Percentiles rank a stretch among this genome's conserved stretches.
Evolutionary conservation across 805 yeast genomes (phyloP).

Genomic region (Nakazawaea anatomiae): DNA sequence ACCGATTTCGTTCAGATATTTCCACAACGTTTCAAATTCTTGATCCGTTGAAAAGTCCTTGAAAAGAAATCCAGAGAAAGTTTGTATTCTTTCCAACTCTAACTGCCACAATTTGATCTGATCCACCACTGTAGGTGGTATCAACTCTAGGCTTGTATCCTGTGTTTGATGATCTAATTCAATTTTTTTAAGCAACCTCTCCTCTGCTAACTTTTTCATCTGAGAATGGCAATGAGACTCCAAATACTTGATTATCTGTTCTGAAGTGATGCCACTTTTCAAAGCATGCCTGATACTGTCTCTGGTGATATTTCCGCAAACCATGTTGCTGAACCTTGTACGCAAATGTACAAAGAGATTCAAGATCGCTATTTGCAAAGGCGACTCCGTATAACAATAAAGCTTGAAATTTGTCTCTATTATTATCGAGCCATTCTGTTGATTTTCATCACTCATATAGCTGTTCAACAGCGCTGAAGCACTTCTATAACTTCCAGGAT

Average conservation of each 20-base stretch:
- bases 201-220: constrained; percentile 72
- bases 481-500: constrained; percentile 60
- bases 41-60: constrained; percentile 74
- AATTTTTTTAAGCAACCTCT: constrained; percentile 55
- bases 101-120: constrained; percentile 95
- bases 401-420: constrained; percentile 91
- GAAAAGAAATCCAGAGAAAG: constrained; percentile 82
- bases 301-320: constrained; percentile 87
- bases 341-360: constrained; percentile 82
- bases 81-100: constrained; percentile 86
- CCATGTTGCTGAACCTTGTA: constrained; percentile 85
- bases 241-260: constrained; percentile 83
- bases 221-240: constrained; percentile 94
- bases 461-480: constrained; percentile 75
- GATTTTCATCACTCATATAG: constrained; percentile 39
- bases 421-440: constrained; percentile 61
- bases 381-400: constrained; percentile 91
- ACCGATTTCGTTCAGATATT: constrained; percentile 87
- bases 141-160: constrained; percentile 45
- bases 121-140: constrained; percentile 96
- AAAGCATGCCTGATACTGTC: constrained; percentile 86
- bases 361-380: constrained; percentile 88
- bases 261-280: constrained; percentile 86
- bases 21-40: constrained; percentile 67
- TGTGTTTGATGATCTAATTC: constrained; percentile 54